These are phyloP conservation scores for Dipodascus geniculatus DNA, from an alignment of 805 yeast genomes.

Conservation along the genomic window DNA sequence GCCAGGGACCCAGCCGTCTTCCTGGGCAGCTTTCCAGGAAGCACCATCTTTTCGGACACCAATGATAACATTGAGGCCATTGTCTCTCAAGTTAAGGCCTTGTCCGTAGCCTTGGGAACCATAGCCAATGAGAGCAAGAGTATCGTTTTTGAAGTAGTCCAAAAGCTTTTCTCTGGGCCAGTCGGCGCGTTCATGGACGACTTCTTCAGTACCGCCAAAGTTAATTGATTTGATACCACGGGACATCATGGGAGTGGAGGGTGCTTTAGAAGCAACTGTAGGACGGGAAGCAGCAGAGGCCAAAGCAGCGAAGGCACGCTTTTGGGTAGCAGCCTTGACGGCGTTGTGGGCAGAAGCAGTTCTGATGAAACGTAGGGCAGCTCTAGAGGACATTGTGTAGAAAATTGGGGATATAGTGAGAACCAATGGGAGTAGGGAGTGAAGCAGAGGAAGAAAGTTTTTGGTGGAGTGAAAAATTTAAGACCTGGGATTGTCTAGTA, in stretches of 20 bases:
- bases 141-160: slow-evolving; percentile 95
- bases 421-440: not conserved
- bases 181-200: slow-evolving; percentile 97
- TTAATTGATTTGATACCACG: slow-evolving; percentile 95
- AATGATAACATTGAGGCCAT: slow-evolving; percentile 92
- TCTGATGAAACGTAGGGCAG: slow-evolving; percentile 35
- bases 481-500: not conserved
- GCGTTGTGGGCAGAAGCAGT: slow-evolving; percentile 40
- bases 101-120: slow-evolving; percentile 99
- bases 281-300: slow-evolving; percentile 30
- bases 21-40: slow-evolving; percentile 98
- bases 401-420: not conserved
- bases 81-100: slow-evolving; percentile 98
- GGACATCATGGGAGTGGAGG: slow-evolving; percentile 44
- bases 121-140: slow-evolving; percentile 95
- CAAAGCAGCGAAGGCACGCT: slow-evolving; percentile 51
- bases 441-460: not conserved
- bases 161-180: slow-evolving; percentile 97
- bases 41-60: slow-evolving; percentile 99
- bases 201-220: slow-evolving; percentile 92
- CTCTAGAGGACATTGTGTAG: slow-evolving; percentile 13
- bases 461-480: no score
- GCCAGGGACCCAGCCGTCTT: slow-evolving; percentile 99
- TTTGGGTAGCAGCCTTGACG: slow-evolving; percentile 30
- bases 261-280: slow-evolving; percentile 22